These are phyloP conservation scores for Thermochaetoides thermophila DNA, from an alignment of 495 filamentous ascomycete species.

Conservation along the genomic window DNA sequence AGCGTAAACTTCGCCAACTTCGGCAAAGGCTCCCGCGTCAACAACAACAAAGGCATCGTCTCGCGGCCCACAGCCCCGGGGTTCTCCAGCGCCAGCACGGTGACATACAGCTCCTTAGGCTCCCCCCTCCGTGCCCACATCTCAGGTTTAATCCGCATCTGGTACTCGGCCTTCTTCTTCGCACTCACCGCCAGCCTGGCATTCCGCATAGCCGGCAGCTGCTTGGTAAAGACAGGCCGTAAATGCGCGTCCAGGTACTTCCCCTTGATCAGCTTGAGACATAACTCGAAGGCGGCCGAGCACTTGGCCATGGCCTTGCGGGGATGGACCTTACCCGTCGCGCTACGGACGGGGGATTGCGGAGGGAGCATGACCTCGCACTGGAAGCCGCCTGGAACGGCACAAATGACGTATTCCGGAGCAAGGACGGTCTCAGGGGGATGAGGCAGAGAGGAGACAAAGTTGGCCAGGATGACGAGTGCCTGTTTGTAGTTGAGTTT, in stretches of 20 bases:
- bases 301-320: slow-evolving; percentile 74
- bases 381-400: slow-evolving; percentile 44
- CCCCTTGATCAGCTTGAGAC: slow-evolving; percentile 49
- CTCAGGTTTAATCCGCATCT: slow-evolving; percentile 62
- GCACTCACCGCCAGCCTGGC: slow-evolving; percentile 70
- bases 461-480: slow-evolving; percentile 44
- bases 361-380: slow-evolving; percentile 77
- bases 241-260: slow-evolving; percentile 60
- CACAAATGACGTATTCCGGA: slow-evolving; percentile 47
- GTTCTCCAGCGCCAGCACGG: slow-evolving; percentile 44
- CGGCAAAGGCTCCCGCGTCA: slow-evolving; percentile 54
- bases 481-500: slow-evolving; percentile 67
- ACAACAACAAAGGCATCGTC: slow-evolving; percentile 51
- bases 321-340: slow-evolving; percentile 42
- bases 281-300: slow-evolving; percentile 79
- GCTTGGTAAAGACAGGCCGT: slow-evolving; percentile 55
- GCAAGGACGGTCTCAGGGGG: slow-evolving; percentile 37
- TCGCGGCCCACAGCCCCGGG: slow-evolving; percentile 42
- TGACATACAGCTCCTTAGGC: slow-evolving; percentile 46
- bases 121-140: slow-evolving; percentile 48
- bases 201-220: slow-evolving; percentile 75
- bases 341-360: slow-evolving; percentile 51
- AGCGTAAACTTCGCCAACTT: slow-evolving; percentile 53
- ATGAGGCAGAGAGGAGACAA: slow-evolving; percentile 43
- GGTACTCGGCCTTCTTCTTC: slow-evolving; percentile 58